Evolutionary conservation across 1,284 basidiomycete species (phyloP).

Genomic region (Pseudozyma pruni): DNA sequence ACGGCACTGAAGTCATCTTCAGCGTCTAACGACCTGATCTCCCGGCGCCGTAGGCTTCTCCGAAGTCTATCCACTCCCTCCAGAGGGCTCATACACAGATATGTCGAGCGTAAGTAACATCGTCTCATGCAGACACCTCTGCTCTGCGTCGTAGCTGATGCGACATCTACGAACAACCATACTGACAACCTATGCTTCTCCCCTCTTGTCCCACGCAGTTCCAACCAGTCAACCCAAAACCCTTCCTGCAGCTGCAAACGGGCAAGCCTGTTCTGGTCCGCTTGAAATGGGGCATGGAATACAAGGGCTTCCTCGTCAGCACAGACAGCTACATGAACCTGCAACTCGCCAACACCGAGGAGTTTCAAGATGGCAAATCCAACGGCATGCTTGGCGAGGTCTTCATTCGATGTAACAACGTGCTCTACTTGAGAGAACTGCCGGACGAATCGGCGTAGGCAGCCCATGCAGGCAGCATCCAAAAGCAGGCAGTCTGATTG

Average conservation of each 20-base stretch:
- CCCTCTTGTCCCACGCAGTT: slow-evolving; percentile 71
- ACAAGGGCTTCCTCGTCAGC: slow-evolving; percentile 98
- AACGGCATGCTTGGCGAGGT: slow-evolving; percentile 97
- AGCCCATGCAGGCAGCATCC: background rate
- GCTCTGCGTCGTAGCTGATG: too few relatives aligned
- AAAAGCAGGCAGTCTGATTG: background rate
- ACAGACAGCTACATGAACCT: slow-evolving; percentile 99
- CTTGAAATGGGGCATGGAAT: slow-evolving; percentile 99
- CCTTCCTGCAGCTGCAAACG: slow-evolving; percentile 96
- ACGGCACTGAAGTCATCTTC: too few relatives aligned
- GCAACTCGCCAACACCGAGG: slow-evolving; percentile 97
- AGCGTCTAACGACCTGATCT: too few relatives aligned
- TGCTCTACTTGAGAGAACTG: slow-evolving; percentile 64
- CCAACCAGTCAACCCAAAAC: slow-evolving; percentile 96
- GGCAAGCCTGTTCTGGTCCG: slow-evolving; percentile 94
- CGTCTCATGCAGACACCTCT: too few relatives aligned
- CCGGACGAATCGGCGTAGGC: slow-evolving; percentile 42
- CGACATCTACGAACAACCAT: too few relatives aligned
- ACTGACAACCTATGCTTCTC: background rate
- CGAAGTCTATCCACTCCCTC: too few relatives aligned
- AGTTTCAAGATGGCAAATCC: slow-evolving; percentile 94
- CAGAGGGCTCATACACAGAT: background rate
- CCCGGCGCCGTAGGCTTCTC: too few relatives aligned
- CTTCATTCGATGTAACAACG: slow-evolving; percentile 80
- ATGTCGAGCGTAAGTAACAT: slow-evolving; percentile 42